Percentiles rank a stretch among this genome's conserved stretches.
These are phyloP conservation scores for Gymnopus androsaceus DNA, from an alignment of 1,284 basidiomycete species.

Conservation along the genomic window DNA sequence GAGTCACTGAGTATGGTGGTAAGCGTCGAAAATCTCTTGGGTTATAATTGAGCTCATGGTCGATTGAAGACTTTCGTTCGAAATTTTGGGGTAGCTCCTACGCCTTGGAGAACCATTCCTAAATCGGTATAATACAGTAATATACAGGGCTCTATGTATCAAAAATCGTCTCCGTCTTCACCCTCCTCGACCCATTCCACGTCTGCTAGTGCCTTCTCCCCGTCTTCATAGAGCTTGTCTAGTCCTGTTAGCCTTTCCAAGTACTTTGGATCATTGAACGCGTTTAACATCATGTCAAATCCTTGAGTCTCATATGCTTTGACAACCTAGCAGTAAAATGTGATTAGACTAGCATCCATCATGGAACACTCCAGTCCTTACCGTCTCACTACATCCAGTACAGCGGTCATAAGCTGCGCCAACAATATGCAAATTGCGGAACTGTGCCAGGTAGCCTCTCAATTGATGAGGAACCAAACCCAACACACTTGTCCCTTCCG, in stretches of 20 bases:
- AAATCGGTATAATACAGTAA: background rate
- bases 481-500: slow-evolving; percentile 56
- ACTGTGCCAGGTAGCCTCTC: slow-evolving; percentile 86
- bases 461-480: slow-evolving; percentile 94
- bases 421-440: slow-evolving; percentile 80
- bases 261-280: slow-evolving; percentile 84
- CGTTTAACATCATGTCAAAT: slow-evolving; percentile 77
- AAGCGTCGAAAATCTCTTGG: background rate
- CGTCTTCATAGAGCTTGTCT: slow-evolving; percentile 81
- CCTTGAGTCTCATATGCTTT: slow-evolving; percentile 76
- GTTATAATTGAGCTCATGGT: background rate
- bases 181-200: slow-evolving; percentile 80
- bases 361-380: slow-evolving; percentile 36
- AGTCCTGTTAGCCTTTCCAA: slow-evolving; percentile 85
- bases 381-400: slow-evolving; percentile 86
- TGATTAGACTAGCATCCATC: background rate
- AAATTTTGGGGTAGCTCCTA: too few species aligned
- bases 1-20: slow-evolving; percentile 4
- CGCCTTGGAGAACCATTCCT: too few species aligned
- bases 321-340: slow-evolving; percentile 55
- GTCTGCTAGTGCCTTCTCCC: slow-evolving; percentile 71
- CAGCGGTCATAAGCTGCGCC: slow-evolving; percentile 88
- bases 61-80: background rate
- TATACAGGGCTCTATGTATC: background rate
- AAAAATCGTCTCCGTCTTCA: slow-evolving; percentile 46